phyloP scores from a whole-genome alignment of 2,329 filamentous ascomycete species.

The Ilyonectria robusta region DNA sequence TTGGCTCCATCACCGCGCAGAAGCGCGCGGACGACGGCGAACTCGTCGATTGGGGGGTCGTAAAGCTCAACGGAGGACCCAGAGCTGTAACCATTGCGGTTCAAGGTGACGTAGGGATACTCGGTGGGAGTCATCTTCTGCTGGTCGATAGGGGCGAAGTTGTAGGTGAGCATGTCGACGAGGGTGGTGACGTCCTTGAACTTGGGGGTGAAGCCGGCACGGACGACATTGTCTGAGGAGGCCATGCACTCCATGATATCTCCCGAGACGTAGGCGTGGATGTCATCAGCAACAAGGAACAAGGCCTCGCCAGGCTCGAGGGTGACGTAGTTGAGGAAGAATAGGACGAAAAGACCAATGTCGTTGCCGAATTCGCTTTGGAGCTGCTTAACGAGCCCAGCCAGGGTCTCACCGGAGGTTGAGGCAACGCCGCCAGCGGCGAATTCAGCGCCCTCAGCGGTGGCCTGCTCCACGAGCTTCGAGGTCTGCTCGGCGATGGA shows the following conservation, averaged over 20 bases:
- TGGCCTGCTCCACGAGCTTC: slow-evolving; percentile 79
- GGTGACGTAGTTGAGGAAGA: slow-evolving; percentile 96
- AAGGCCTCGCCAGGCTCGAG: slow-evolving; percentile 92
- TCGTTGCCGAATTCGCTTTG: slow-evolving; percentile 90
- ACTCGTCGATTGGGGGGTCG: slow-evolving; percentile 97
- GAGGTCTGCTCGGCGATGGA: slow-evolving; percentile 69
- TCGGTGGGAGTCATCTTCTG: slow-evolving; percentile 92
- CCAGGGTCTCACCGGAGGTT: slow-evolving; percentile 78
- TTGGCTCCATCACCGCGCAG: slow-evolving; percentile 81
- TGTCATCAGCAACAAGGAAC: slow-evolving; percentile 96
- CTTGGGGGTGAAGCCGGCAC: slow-evolving; percentile 97
- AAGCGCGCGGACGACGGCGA: slow-evolving; percentile 87
- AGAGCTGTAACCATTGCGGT: slow-evolving; percentile 85
- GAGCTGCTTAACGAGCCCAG: slow-evolving; percentile 82
- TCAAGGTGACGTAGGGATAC: slow-evolving; percentile 88
- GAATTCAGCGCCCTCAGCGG: slow-evolving; percentile 78
- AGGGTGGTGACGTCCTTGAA: slow-evolving; percentile 96
- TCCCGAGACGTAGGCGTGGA: slow-evolving; percentile 93
- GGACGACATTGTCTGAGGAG: slow-evolving; percentile 97
- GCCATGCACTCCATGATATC: slow-evolving; percentile 99
- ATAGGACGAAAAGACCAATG: slow-evolving; percentile 93
- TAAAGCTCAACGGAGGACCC: slow-evolving; percentile 82
- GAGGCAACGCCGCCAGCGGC: slow-evolving; percentile 79
- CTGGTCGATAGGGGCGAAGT: slow-evolving; percentile 92
- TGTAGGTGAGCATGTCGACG: slow-evolving; percentile 93